Percentiles rank a stretch among this genome's conserved stretches.
phyloP scores from a whole-genome alignment of 192 early-diverging fungal genomes.

The Pilobolus umbonatus region DNA sequence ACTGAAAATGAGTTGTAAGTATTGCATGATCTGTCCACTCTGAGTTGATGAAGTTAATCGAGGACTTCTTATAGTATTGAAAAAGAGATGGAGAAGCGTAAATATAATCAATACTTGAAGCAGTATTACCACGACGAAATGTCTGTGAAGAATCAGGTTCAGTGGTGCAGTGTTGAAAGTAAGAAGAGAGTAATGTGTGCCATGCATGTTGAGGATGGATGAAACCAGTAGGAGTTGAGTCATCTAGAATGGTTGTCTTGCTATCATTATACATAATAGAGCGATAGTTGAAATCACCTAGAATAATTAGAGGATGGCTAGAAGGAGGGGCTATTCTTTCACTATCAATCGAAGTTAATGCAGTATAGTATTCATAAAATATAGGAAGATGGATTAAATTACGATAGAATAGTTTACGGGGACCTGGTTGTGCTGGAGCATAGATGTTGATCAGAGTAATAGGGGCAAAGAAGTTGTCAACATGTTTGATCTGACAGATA shows the following conservation, averaged over 20 bases:
- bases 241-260: no score
- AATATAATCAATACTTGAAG: not conserved
- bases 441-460: not conserved
- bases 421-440: not conserved
- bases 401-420: not conserved
- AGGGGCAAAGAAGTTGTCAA: not conserved
- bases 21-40: not conserved
- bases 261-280: not conserved
- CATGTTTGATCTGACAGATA: not conserved
- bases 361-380: not conserved
- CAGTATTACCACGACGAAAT: not conserved
- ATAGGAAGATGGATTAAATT: not conserved
- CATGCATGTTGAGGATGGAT: no score
- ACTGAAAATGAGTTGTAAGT: not conserved
- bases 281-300: conserved; percentile 1
- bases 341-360: not conserved
- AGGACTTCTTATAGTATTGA: not conserved
- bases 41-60: not conserved
- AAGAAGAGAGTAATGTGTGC: no score
- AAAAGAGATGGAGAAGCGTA: not conserved
- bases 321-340: not conserved
- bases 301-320: not conserved
- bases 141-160: not conserved
- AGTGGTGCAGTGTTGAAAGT: no score
- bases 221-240: no score